phyloP scores from a whole-genome alignment of 2,329 filamentous ascomycete genomes.

The Beauveria rudraprayagi region DNA sequence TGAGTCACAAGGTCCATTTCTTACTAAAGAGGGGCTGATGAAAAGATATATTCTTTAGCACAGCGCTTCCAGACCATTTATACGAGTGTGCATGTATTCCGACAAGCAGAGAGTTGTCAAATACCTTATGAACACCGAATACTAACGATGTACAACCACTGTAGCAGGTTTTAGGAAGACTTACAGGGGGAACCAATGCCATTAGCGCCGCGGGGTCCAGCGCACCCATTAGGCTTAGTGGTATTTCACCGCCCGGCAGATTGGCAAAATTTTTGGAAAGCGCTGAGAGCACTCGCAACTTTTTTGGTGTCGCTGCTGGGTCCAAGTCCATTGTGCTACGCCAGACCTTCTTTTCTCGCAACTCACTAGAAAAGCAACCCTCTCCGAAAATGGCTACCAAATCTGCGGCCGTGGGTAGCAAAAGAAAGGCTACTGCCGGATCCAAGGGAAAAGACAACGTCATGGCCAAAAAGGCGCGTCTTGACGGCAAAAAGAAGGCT shows the following conservation, averaged over 20 bases:
- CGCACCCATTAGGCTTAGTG: conserved; percentile 12
- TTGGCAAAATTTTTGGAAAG: conserved; percentile 20
- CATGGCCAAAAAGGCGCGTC: conserved; percentile 44
- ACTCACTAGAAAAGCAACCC: not conserved
- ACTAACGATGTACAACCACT: not conserved
- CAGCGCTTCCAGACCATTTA: too few relatives aligned
- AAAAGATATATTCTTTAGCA: too few relatives aligned
- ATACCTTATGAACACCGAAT: too few relatives aligned
- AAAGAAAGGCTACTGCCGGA: conserved; percentile 46
- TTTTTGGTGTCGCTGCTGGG: conserved; percentile 1
- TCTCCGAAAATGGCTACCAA: conserved; percentile 40
- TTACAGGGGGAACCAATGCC: not conserved
- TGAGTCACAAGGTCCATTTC: too few relatives aligned
- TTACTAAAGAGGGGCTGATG: too few relatives aligned
- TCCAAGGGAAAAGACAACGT: conserved; percentile 36
- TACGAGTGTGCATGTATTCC: too few relatives aligned
- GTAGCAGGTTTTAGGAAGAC: not conserved
- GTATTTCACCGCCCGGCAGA: conserved; percentile 28
- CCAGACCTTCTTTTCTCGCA: conserved; percentile 8
- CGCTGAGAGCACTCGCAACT: not conserved
- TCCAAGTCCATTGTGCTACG: not conserved
- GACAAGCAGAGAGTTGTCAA: too few relatives aligned
- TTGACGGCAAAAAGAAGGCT: conserved; percentile 26
- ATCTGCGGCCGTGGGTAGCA: conserved; percentile 38
- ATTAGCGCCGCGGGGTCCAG: conserved; percentile 10